Percentiles rank a stretch among this genome's conserved stretches.
These are phyloP conservation scores for Penicillium turbatum DNA, from an alignment of 495 filamentous ascomycete species.

Conservation along the genomic window DNA sequence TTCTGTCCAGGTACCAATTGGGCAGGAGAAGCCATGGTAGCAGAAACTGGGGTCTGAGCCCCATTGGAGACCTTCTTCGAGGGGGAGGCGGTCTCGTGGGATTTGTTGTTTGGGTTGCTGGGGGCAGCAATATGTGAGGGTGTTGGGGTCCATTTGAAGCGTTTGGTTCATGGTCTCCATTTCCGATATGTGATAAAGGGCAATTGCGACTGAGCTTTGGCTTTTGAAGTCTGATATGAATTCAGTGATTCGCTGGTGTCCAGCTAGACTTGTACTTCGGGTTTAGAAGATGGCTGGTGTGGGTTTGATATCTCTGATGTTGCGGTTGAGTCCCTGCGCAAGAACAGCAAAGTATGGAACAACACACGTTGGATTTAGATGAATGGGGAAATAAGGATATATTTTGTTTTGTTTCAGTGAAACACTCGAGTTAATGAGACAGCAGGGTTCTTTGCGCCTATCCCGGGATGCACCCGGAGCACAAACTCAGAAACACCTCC, in stretches of 20 bases:
- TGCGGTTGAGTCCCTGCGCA: not conserved
- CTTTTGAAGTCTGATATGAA: not conserved
- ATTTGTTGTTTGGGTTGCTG: not conserved
- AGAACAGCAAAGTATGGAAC: not conserved
- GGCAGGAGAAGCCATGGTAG: conserved; percentile 23
- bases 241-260: not conserved
- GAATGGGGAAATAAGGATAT: not conserved
- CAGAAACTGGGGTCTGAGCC: conserved; percentile 28
- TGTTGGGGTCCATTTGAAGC: not conserved
- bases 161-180: not conserved
- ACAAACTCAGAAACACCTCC: not conserved
- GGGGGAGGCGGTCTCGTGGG: not conserved
- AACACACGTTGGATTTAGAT: not conserved
- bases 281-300: not conserved
- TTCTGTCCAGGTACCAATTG: conserved; percentile 27
- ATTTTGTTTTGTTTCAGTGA: not conserved
- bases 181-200: not conserved
- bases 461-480: conserved; percentile 19
- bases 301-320: not conserved
- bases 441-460: conserved; percentile 12
- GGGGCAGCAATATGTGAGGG: not conserved
- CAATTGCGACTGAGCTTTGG: not conserved
- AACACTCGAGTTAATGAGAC: not conserved
- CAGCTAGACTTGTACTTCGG: not conserved
- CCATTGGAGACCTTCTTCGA: conserved; percentile 21